A percentile compares a stretch with the other conserved stretches of the same genome.
phyloP scores from a whole-genome alignment of 2,329 filamentous ascomycete genomes.

The Fusarium virguliforme region DNA sequence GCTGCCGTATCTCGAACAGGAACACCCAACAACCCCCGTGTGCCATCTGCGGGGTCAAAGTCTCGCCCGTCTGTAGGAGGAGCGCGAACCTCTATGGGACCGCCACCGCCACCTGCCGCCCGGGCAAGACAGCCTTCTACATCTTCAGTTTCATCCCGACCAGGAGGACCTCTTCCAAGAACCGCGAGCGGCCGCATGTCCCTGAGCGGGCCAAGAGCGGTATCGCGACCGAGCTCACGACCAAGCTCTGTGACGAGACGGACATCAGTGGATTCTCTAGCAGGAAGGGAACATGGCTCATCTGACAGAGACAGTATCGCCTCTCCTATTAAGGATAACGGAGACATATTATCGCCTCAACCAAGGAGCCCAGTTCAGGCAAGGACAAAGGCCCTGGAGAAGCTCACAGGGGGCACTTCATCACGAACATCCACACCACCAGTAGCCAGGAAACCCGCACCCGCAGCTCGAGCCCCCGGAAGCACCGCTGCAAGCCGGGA shows the following conservation, averaged over 20 bases:
- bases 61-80: conserved; percentile 70
- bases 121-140: conserved; percentile 63
- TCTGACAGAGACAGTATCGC: conserved; percentile 57
- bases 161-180: conserved; percentile 55
- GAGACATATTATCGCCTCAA: conserved; percentile 66
- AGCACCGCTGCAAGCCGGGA: conserved; percentile 73
- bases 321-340: conserved; percentile 67
- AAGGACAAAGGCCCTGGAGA: conserved; percentile 69
- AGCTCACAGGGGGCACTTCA: conserved; percentile 61
- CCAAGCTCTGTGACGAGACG: conserved; percentile 60
- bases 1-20: conserved; percentile 74
- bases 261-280: conserved; percentile 64
- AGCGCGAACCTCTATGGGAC: conserved; percentile 77
- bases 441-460: conserved; percentile 52
- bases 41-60: conserved; percentile 63
- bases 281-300: conserved; percentile 57
- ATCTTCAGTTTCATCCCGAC: conserved; percentile 59
- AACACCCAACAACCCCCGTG: conserved; percentile 73
- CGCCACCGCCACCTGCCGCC: conserved; percentile 68
- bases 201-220: conserved; percentile 55
- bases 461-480: conserved; percentile 57
- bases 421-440: conserved; percentile 54
- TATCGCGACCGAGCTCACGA: conserved; percentile 59
- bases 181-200: conserved; percentile 62
- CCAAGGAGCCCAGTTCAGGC: conserved; percentile 67